Evolutionary conservation across 148 eudicot genomes (phyloP), one percentile per base, ranked within the genome.

Genomic region (Vaccinium corymbosum): DNA sequence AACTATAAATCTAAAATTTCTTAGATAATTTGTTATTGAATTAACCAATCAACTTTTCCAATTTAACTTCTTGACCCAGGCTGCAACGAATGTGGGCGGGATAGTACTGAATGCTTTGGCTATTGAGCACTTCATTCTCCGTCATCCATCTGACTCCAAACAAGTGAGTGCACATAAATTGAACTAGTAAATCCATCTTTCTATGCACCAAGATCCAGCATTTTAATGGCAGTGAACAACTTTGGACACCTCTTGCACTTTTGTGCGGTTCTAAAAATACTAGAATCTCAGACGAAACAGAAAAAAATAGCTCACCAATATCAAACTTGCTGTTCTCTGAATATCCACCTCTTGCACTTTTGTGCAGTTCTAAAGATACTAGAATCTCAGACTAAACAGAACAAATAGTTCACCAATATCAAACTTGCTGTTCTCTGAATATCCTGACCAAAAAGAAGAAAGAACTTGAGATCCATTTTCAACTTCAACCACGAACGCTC

Each of bases 81-180:
- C 99, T 75, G 94, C 93, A 13, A 80, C 94, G 27, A 93, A 94
- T 83, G 94, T 96, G 46, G 99, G 99, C 0, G 99, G 97, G 8
- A 89, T 92, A 89, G 92, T 94, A 86, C 89, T 96, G 42, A 96
- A 96, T 87, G 95, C 94, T 84, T 92, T 94, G 76, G 97, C 95
- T 27, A 94, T 96, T 56, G 99, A 94, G 88, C 95, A 94, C 87
- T 94, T 92, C 92, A 94, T 96, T 85, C 97, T 96, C 81, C 88
- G 99, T n/a, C 92, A 91, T 85, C 92, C 99, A 83, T 85, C 91
- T 17, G 94, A 89, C 84, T 71, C 90, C 56, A 88, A 89, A 82
- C 87, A 90, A 70, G 98, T 94, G 87, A 92, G 98, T 87, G 27
- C 61, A 27, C 17, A 76, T 56, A 56, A 6, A 6, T 84, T 46